A percentile compares a stretch with the other conserved stretches of the same genome.
These are phyloP conservation scores for Salix viminalis DNA, from an alignment of 345 rosid genomes.

Conservation along the genomic window DNA sequence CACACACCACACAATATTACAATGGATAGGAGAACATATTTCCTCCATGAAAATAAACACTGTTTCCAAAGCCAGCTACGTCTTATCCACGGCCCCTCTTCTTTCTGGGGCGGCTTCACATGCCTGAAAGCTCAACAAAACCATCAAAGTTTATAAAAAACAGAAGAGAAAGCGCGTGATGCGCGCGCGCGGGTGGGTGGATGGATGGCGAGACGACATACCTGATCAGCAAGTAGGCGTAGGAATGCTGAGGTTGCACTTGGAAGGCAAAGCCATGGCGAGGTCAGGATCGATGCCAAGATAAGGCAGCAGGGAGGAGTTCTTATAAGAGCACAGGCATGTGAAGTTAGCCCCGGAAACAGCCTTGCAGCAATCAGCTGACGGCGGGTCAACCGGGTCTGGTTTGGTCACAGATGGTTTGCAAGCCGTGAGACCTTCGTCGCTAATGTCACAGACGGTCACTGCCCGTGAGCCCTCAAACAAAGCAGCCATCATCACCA, in stretches of 20 bases:
- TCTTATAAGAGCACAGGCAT: conserved; percentile 63
- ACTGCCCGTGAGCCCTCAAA: conserved; percentile 24
- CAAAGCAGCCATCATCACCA: conserved; percentile 1
- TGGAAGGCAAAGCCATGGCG: conserved; percentile 49
- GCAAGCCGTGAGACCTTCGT: conserved; percentile 49
- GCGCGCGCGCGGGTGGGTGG: not conserved
- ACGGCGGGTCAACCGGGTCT: conserved; percentile 43
- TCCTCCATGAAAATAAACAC: not conserved
- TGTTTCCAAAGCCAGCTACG: too few relatives aligned
- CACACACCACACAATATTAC: too few relatives aligned
- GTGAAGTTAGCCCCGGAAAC: conserved; percentile 43
- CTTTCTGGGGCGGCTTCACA: too few relatives aligned
- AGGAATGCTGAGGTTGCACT: conserved; percentile 41
- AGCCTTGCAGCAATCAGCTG: conserved; percentile 50
- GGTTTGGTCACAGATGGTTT: conserved; percentile 56
- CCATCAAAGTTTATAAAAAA: too few relatives aligned
- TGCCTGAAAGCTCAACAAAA: too few relatives aligned
- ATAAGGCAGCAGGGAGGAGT: conserved; percentile 43
- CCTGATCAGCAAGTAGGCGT: conserved; percentile 17
- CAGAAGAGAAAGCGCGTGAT: not conserved
- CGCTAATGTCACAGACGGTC: conserved; percentile 43
- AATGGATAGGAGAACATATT: too few relatives aligned
- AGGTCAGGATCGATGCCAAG: conserved; percentile 68
- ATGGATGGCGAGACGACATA: too few relatives aligned
- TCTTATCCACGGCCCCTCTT: too few relatives aligned